phyloP scores from a whole-genome alignment of 495 filamentous ascomycete genomes.

The Coniosporium apollinis region DNA sequence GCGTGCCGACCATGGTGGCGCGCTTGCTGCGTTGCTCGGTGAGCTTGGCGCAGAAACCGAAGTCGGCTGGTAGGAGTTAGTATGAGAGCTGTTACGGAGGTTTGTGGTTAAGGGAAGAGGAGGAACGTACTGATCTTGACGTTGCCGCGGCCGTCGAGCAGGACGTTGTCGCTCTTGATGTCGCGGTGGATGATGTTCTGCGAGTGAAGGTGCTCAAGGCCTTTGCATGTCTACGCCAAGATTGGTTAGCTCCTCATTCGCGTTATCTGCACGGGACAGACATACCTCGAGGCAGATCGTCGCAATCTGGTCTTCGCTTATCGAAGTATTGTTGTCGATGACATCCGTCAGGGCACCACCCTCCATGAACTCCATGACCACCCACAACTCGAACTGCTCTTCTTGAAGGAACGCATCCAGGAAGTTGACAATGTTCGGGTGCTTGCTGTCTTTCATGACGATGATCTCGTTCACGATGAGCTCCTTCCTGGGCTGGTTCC shows the following conservation, averaged over 20 bases:
- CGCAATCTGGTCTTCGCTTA: conserved; percentile 91
- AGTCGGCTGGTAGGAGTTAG: conserved; percentile 56
- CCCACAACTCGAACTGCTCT: conserved; percentile 85
- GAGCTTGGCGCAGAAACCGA: conserved; percentile 97
- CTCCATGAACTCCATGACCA: conserved; percentile 99
- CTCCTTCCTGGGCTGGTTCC: conserved; percentile 93
- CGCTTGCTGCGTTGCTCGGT: conserved; percentile 94
- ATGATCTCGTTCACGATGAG: conserved; percentile 98
- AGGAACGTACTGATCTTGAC: conserved; percentile 84
- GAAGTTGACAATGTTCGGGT: conserved; percentile 98
- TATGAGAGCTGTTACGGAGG: not conserved
- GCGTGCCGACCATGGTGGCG: conserved; percentile 96
- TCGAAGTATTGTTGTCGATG: conserved; percentile 85
- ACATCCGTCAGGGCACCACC: conserved; percentile 95
- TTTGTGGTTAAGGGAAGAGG: not conserved
- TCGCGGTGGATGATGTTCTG: conserved; percentile 98
- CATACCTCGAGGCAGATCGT: conserved; percentile 90
- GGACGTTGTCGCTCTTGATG: conserved; percentile 97
- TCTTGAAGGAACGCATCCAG: conserved; percentile 91
- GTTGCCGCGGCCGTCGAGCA: conserved; percentile 80
- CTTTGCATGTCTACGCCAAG: conserved; percentile 91
- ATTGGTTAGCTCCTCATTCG: no score
- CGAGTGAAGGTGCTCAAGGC: conserved; percentile 79
- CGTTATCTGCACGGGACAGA: no score
- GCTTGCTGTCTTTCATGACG: conserved; percentile 98